phyloP scores from a whole-genome alignment of 2,329 filamentous ascomycete genomes.

The Colletotrichum neosansevieriae region DNA sequence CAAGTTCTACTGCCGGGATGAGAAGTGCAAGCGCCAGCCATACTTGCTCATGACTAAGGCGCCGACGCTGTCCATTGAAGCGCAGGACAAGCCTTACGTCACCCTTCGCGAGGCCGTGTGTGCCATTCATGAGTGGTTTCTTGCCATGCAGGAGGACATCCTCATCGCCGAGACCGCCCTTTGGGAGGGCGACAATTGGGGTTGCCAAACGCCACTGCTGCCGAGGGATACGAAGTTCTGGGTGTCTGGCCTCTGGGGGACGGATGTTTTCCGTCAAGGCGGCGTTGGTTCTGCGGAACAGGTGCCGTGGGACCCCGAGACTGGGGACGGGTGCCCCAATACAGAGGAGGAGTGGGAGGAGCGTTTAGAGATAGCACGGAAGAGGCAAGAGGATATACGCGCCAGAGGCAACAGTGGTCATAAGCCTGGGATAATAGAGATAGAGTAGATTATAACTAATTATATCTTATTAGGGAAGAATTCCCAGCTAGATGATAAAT shows the following conservation, averaged over 20 bases:
- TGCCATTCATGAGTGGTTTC: constrained; percentile 5
- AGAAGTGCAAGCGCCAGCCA: not conserved
- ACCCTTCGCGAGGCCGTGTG: constrained; percentile 3
- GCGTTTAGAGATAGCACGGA: not conserved
- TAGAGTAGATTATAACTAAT: not conserved
- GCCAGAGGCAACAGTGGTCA: constrained; percentile 5
- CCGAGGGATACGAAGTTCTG: constrained; percentile 4
- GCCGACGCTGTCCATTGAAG: not conserved
- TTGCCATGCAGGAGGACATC: not conserved
- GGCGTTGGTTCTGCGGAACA: not conserved
- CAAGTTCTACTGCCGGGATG: constrained; percentile 1
- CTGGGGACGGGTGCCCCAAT: not conserved
- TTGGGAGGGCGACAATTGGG: not conserved
- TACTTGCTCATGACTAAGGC: constrained; percentile 3
- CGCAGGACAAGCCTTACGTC: not conserved
- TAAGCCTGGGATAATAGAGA: not conserved
- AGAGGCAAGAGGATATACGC: not conserved
- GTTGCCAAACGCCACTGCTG: not conserved
- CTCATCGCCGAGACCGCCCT: constrained; percentile 8
- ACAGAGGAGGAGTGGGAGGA: constrained; percentile 18
- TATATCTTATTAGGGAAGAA: no score
- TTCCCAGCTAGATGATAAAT: no score
- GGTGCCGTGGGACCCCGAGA: not conserved
- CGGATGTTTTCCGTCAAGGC: not conserved
- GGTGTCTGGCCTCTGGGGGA: constrained; percentile 10